These are phyloP conservation scores for Coemansia umbellata DNA, from an alignment of 192 early-diverging fungal species.

Conservation along the genomic window DNA sequence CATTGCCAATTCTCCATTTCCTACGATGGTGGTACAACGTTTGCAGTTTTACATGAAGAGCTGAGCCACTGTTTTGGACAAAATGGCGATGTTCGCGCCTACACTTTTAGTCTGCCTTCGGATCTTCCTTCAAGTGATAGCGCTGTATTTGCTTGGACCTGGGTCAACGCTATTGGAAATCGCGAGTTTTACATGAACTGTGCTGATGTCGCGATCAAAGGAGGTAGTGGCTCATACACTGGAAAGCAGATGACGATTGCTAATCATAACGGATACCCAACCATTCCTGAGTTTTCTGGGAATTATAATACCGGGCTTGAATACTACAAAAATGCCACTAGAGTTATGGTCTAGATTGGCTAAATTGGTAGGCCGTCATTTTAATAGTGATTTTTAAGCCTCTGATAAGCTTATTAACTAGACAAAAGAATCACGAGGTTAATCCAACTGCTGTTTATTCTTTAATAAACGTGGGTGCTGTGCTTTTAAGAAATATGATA, in stretches of 20 bases:
- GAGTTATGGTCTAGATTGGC: constrained; percentile 42
- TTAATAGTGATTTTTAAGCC: no score
- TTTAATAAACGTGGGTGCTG: no score
- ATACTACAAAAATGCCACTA: constrained; percentile 13
- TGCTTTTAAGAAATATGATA: no score
- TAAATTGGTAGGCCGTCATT: no score
- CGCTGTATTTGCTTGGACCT: constrained; percentile 58
- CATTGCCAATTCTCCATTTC: constrained; percentile 55
- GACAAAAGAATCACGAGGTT: no score
- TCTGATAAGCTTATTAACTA: no score
- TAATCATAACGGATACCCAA: constrained; percentile 51
- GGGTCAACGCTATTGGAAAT: constrained; percentile 70
- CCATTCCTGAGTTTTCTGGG: constrained; percentile 53
- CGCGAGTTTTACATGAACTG: constrained; percentile 67
- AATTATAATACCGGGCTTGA: constrained; percentile 27
- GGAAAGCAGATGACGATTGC: constrained; percentile 53
- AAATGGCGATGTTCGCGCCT: constrained; percentile 1
- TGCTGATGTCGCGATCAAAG: constrained; percentile 24
- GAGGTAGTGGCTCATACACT: constrained; percentile 32
- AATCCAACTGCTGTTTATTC: no score
- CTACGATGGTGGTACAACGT: constrained; percentile 36
- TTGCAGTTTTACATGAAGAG: constrained; percentile 12
- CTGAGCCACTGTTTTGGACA: constrained; percentile 46
- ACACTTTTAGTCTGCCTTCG: constrained; percentile 52
- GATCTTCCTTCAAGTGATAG: constrained; percentile 41